phyloP scores from a whole-genome alignment of 2,329 filamentous ascomycete species.

The Metarhizium robertsii region DNA sequence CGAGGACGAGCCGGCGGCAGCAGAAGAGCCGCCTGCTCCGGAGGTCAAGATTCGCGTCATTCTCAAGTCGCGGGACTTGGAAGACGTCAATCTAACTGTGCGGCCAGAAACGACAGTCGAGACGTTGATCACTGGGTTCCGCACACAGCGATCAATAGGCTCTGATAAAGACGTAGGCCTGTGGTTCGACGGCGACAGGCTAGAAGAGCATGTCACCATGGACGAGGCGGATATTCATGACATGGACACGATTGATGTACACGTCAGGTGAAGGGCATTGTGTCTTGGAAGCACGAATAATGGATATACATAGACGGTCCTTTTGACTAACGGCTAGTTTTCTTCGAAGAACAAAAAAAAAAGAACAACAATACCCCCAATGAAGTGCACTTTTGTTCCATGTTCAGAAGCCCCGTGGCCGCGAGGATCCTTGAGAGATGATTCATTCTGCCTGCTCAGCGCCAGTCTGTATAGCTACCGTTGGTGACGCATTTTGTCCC shows the following conservation, averaged over 20 bases:
- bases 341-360: neutral
- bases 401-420: too few species aligned
- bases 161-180: constrained; percentile 48
- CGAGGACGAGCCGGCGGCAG: constrained; percentile 18
- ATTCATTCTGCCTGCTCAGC: too few species aligned
- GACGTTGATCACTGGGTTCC: constrained; percentile 54
- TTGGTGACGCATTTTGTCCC: too few species aligned
- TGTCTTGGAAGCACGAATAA: neutral
- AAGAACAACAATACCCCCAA: neutral
- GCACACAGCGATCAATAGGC: constrained; percentile 40
- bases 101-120: constrained; percentile 47
- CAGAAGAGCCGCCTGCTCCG: constrained; percentile 12
- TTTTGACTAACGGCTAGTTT: neutral
- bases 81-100: constrained; percentile 41
- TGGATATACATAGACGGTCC: neutral
- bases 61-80: constrained; percentile 42
- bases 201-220: constrained; percentile 52
- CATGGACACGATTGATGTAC: constrained; percentile 66
- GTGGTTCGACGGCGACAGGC: constrained; percentile 64
- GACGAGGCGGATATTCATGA: constrained; percentile 64
- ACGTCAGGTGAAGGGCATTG: constrained; percentile 28
- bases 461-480: too few species aligned
- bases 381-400: too few species aligned
- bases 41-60: constrained; percentile 38
- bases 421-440: too few species aligned